Evolutionary conservation across 1,284 basidiomycete genomes (phyloP), one percentile per base, ranked within the genome.

Genomic region (Heterobasidion annosum): DNA sequence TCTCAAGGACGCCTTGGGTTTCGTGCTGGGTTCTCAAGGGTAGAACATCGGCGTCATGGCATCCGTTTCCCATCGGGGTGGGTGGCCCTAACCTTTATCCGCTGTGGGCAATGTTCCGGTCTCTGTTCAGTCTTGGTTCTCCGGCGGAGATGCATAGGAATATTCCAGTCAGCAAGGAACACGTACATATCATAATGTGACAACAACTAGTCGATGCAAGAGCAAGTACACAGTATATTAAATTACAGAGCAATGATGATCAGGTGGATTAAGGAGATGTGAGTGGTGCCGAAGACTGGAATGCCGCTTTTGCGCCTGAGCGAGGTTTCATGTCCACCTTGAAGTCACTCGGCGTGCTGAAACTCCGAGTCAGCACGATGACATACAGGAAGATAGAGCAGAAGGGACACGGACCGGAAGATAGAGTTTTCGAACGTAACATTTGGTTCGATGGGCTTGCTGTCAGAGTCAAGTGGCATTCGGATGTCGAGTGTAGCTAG

Each of bases 401-500:
- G 40, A 57, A 65, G 45, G 25, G 68, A 70, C 62, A 65, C 40
- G 33, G 12, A 70, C 68, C 68, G 63, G 64, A 80, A 80, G 40
- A 79, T 69, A 10, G 76, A 65, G 56, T 80, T 78, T 15, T 79
- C 68, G 57, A 72, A 79, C n/a, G 69, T 64, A 8, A 75, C 63
- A 48, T 68, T 65, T 13, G 76, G 78, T 54, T 81, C 77, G 9
- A 77, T 59, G 9, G 67, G 63, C 1, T 68, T 65, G 12, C 78
- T 79, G 16, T 67, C 61, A 16, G 75, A 76, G 54, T 81, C 76
- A 18, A 72, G 63, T 8, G 75, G 65, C 63, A 78, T 82, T 43
- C 67, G 62, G 12, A 83, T 74, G 56, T 79, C 68, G 34, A 83
- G 65, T 18, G 76, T 77, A 0, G 81, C 76, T 2, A 83, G 67